phyloP scores from a whole-genome alignment of 1,139 yeast genomes.

The Candida mesenterica region DNA sequence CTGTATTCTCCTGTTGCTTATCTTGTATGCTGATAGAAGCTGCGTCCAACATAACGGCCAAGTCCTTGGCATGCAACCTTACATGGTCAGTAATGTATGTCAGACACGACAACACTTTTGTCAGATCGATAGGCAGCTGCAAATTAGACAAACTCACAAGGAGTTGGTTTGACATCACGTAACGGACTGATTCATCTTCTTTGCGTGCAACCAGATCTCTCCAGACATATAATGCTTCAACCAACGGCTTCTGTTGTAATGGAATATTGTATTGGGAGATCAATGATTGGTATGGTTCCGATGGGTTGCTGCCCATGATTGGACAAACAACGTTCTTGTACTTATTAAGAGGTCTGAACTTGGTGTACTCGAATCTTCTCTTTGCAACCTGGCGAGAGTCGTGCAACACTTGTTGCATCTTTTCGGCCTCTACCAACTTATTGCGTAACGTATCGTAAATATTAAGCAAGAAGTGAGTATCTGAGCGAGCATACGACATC shows the following conservation, averaged over 20 bases:
- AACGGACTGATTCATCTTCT: slow-evolving; percentile 83
- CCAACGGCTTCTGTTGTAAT: slow-evolving; percentile 50
- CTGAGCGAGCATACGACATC: slow-evolving; percentile 89
- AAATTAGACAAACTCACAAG: slow-evolving; percentile 60
- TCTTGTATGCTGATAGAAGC: slow-evolving; percentile 17
- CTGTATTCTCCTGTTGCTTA: slow-evolving; percentile 15
- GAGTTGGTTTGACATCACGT: slow-evolving; percentile 78
- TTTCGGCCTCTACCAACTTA: slow-evolving; percentile 50
- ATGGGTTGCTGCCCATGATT: slow-evolving; percentile 43
- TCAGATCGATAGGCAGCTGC: slow-evolving; percentile 54
- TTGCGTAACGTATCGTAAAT: slow-evolving; percentile 77
- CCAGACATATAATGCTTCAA: slow-evolving; percentile 73
- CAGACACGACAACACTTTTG: slow-evolving; percentile 55
- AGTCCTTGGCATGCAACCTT: slow-evolving; percentile 52
- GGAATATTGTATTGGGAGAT: slow-evolving; percentile 69
- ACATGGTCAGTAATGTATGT: slow-evolving; percentile 55
- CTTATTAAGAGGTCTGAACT: slow-evolving; percentile 48
- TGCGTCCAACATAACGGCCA: slow-evolving; percentile 54
- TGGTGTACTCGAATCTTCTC: slow-evolving; percentile 76
- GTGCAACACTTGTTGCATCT: slow-evolving; percentile 61
- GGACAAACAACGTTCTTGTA: slow-evolving; percentile 44
- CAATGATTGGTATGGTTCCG: slow-evolving; percentile 57
- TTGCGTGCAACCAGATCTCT: slow-evolving; percentile 73
- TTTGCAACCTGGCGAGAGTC: slow-evolving; percentile 81
- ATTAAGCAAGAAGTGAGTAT: slow-evolving; percentile 84